These are phyloP conservation scores for Curvularia lunata DNA, from an alignment of 2,329 filamentous ascomycete species.

Conservation along the genomic window DNA sequence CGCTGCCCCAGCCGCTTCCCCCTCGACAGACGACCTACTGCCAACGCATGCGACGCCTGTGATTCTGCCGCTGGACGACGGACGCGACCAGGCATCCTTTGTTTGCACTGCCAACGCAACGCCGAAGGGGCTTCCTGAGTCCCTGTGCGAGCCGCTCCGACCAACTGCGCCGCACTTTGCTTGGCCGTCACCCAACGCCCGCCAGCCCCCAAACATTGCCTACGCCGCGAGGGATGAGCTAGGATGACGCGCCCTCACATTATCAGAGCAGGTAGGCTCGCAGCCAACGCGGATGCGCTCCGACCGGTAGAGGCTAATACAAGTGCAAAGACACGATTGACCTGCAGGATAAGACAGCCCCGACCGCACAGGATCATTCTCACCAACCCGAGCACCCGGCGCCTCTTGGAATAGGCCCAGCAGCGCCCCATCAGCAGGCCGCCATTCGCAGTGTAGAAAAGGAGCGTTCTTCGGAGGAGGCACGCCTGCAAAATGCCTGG, in stretches of 20 bases:
- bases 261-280: constrained; percentile 60
- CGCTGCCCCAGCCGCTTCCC: constrained; percentile 24
- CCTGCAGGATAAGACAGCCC: constrained; percentile 81
- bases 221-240: constrained; percentile 42
- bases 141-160: constrained; percentile 29
- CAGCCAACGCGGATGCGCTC: not conserved
- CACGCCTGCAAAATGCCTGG: constrained; percentile 64
- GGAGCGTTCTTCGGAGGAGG: constrained; percentile 74
- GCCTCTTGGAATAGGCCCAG: constrained; percentile 59
- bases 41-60: constrained; percentile 25
- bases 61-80: constrained; percentile 23
- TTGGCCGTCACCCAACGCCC: constrained; percentile 27
- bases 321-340: constrained; percentile 81
- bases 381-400: constrained; percentile 60
- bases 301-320: constrained; percentile 31
- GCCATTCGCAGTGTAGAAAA: constrained; percentile 80
- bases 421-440: constrained; percentile 84
- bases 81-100: constrained; percentile 16
- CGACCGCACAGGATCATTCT: constrained; percentile 83
- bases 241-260: constrained; percentile 63
- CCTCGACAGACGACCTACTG: constrained; percentile 8
- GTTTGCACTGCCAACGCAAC: constrained; percentile 5
- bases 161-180: constrained; percentile 38
- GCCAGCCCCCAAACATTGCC: constrained; percentile 9
- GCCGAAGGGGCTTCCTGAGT: constrained; percentile 11